Conservation (phyloP, 2,329 filamentous ascomycete genomes). For the Dothideomycetidae sp. region DNA sequence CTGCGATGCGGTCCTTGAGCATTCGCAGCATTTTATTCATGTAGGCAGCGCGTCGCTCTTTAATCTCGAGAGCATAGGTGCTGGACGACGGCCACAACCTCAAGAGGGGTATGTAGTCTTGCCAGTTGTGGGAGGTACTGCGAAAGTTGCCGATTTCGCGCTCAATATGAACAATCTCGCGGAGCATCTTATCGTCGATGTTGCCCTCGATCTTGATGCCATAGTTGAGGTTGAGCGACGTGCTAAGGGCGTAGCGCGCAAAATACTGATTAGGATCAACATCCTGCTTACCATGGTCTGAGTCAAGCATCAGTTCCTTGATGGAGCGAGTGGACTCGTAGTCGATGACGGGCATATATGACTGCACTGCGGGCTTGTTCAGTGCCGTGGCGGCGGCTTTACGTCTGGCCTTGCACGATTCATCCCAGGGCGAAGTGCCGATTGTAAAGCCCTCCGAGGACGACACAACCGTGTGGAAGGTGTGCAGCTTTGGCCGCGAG, state of each 20-base stretch:
- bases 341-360: constrained; percentile 72
- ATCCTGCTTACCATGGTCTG: constrained; percentile 45
- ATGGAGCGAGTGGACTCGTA: constrained; percentile 60
- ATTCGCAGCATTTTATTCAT: constrained; percentile 45
- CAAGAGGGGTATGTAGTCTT: constrained; percentile 68
- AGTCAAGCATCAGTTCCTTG: constrained; percentile 54
- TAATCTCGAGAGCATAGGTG: constrained; percentile 48
- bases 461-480: constrained; percentile 67
- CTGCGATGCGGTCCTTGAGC: constrained; percentile 45
- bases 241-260: constrained; percentile 63
- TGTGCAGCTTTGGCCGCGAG: constrained; percentile 64
- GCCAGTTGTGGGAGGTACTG: constrained; percentile 70
- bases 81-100: constrained; percentile 50
- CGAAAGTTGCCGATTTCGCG: constrained; percentile 61
- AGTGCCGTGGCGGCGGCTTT: constrained; percentile 68
- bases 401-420: constrained; percentile 60
- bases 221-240: constrained; percentile 64
- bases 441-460: constrained; percentile 68
- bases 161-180: constrained; percentile 64
- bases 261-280: constrained; percentile 61
- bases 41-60: constrained; percentile 53
- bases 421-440: constrained; percentile 72
- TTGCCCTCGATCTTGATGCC: constrained; percentile 61
- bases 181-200: constrained; percentile 50
- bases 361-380: constrained; percentile 60